Percentiles rank a stretch among this genome's conserved stretches.
These are phyloP conservation scores for Linderniella brevidens DNA, from an alignment of 257 asterid species.

Conservation along the genomic window DNA sequence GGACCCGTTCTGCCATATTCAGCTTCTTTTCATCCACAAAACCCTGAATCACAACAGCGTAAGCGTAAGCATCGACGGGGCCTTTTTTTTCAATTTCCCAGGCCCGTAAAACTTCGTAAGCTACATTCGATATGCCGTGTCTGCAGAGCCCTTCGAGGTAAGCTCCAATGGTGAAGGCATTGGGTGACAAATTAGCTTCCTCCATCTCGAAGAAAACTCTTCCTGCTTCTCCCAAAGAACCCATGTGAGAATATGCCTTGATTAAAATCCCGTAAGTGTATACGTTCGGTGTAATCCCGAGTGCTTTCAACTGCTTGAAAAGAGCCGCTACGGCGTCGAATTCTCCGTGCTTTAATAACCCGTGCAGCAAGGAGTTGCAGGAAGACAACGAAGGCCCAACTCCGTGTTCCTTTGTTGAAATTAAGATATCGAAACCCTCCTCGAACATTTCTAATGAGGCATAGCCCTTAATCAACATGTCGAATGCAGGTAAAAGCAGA, in stretches of 20 bases:
- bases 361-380: slow-evolving; percentile 46
- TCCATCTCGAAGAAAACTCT: slow-evolving; percentile 42
- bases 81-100: slow-evolving; percentile 5
- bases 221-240: slow-evolving; percentile 35
- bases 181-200: slow-evolving; percentile 39
- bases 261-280: slow-evolving; percentile 61
- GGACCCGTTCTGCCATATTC: not conserved
- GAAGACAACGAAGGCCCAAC: slow-evolving; percentile 33
- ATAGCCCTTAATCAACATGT: slow-evolving; percentile 38
- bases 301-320: slow-evolving; percentile 35
- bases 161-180: too few relatives aligned
- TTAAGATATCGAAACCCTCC: slow-evolving; percentile 38
- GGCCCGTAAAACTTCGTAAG: slow-evolving; percentile 17
- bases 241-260: slow-evolving; percentile 46
- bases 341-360: slow-evolving; percentile 35
- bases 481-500: slow-evolving; percentile 32
- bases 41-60: slow-evolving; percentile 41
- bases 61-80: slow-evolving; percentile 29
- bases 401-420: slow-evolving; percentile 24
- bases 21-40: slow-evolving; percentile 29
- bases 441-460: slow-evolving; percentile 46
- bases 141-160: too few relatives aligned
- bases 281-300: slow-evolving; percentile 42
- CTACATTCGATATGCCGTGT: slow-evolving; percentile 23
- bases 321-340: slow-evolving; percentile 31